These are phyloP conservation scores for Lindgomyces ingoldianus DNA, from an alignment of 495 filamentous ascomycete genomes.

Conservation along the genomic window DNA sequence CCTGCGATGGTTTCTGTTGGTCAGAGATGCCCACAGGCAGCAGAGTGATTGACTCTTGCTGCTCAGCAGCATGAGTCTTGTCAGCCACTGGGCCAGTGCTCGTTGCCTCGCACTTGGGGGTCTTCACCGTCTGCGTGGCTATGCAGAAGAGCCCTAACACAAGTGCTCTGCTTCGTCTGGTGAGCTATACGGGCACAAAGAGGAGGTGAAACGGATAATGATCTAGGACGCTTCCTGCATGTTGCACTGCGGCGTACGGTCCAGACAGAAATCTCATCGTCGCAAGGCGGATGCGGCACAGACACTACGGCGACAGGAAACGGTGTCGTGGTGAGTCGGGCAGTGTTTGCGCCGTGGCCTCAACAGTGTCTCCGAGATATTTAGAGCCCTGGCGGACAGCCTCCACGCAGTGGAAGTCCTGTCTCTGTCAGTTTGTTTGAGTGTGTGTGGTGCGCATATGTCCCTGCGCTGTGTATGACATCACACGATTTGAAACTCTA, in stretches of 20 bases:
- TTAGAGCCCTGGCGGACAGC: not conserved
- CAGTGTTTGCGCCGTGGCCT: conserved; percentile 19
- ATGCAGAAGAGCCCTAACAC: conserved; percentile 2
- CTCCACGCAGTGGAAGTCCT: too few species aligned
- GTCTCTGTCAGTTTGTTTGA: too few species aligned
- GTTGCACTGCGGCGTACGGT: not conserved
- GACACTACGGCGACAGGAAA: conserved; percentile 8
- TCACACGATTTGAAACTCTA: conserved; percentile 14
- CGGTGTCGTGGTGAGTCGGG: conserved; percentile 2
- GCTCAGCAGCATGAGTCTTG: not conserved
- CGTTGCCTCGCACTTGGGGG: not conserved
- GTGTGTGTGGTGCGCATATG: not conserved
- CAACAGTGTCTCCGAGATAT: not conserved
- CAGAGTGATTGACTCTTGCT: not conserved
- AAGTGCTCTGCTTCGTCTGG: conserved; percentile 18
- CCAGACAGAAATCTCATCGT: not conserved
- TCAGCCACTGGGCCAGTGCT: not conserved
- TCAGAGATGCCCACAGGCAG: not conserved
- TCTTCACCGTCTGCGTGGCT: conserved; percentile 29
- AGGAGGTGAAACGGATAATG: conserved; percentile 21
- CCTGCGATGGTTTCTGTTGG: not conserved
- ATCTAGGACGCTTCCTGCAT: not conserved
- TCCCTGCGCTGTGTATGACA: conserved; percentile 5
- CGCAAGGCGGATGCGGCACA: conserved; percentile 23
- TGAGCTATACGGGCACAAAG: conserved; percentile 7